Evolutionary conservation across 2,329 filamentous ascomycete genomes (phyloP).

Genomic region (Sporothrix schenckii): DNA sequence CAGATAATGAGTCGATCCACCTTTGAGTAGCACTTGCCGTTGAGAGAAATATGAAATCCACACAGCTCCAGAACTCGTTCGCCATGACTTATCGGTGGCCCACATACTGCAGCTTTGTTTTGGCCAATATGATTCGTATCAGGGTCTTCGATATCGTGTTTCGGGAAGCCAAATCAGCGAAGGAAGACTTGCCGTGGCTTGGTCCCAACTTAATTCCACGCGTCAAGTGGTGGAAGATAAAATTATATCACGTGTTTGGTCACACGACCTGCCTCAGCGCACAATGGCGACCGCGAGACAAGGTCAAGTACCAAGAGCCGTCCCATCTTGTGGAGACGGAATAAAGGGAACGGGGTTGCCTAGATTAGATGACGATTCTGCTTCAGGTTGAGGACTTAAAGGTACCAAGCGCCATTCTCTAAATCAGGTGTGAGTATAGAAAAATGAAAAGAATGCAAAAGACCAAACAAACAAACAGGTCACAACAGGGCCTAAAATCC

Average conservation of each 20-base stretch:
- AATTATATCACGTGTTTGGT: neutral
- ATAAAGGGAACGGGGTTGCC: neutral
- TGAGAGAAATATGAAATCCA: neutral
- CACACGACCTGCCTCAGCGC: neutral
- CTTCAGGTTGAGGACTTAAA: neutral
- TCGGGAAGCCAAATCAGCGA: neutral
- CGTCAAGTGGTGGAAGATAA: too few relatives aligned
- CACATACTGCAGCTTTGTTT: neutral
- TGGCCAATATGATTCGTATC: neutral
- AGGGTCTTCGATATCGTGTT: neutral
- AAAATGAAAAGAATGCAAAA: neutral
- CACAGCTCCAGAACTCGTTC: neutral
- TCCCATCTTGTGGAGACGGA: too few relatives aligned
- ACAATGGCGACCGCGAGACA: neutral
- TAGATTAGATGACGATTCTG: neutral
- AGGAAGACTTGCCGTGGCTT: too few relatives aligned
- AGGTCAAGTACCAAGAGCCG: too few relatives aligned
- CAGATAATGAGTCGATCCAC: slow-evolving; percentile 13
- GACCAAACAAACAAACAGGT: neutral
- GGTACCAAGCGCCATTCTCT: neutral
- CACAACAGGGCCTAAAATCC: neutral
- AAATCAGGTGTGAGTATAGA: neutral
- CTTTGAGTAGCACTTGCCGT: slow-evolving; percentile 3
- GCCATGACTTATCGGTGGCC: neutral
- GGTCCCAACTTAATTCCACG: too few relatives aligned